Evolutionary conservation across 768 basidiomycete genomes (phyloP), one percentile per base, ranked within the genome.

Genomic region (Mycena chlorophos): DNA sequence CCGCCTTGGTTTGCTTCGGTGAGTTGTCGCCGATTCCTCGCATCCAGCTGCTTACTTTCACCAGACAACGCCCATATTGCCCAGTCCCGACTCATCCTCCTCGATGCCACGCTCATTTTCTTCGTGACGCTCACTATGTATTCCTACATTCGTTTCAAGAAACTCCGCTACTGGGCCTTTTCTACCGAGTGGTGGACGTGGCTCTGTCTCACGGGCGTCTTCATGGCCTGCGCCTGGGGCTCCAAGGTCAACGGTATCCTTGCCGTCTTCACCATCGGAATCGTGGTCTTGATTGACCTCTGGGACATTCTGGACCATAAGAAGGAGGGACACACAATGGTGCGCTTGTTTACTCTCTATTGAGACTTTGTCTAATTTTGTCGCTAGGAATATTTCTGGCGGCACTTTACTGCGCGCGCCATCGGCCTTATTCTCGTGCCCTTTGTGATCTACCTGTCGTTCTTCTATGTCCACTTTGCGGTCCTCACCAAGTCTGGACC

Each of bases 171-270:
- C 70, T 78, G 78, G 68, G 90, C 94, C 66, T 99, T 96, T 69
- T 80, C 91, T 0, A 75, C 80, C 0, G 83, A 87, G 60, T 99
- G 97, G 97, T 99, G 94, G 92, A 81, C 82, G 38, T 99, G 97
- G 96, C 78, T 98, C 37, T 69, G 88, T 38, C 79, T 88, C 2
- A 98, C 96, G 2, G 97, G 97, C 19, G 78, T 87, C 53, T 94
- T 90, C 72, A 91, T 99, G 84, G 93, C 94, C 29, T 94, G 94
- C 70, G 92, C 94, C 2, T 91, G 97, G 82, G 93, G 91, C 3
- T 96, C 95, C 66, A 99, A 99, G 73, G 97, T 98, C 73, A 98
- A 98, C 63, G 97, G 97, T 30, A 77, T 98, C 46, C 79, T 99
- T 57, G 94, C 94, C 2, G 98, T 99, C 54, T 52, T 85, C 38